Evolutionary conservation across 2,329 filamentous ascomycete genomes (phyloP), one percentile per base, ranked within the genome.

Genomic region (Paecilomyces formosus): DNA sequence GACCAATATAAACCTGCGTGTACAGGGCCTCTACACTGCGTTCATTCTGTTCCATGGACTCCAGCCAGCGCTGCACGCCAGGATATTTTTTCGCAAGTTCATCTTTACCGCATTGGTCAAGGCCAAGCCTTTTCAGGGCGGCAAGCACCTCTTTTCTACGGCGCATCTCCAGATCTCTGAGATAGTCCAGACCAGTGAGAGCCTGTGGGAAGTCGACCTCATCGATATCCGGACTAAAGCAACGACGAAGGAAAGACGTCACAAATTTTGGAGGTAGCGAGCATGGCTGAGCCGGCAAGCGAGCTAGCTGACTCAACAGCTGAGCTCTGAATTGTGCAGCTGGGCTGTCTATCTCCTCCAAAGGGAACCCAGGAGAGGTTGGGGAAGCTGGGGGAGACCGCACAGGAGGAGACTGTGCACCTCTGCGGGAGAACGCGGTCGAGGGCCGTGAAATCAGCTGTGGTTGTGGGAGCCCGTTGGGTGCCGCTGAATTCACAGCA

Each of bases 171-270:
- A 88, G 74, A 61, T 87, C 84, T 62, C 82, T 84, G 55, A 88
- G 77, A 67, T 88, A 88, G 71, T 88, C 85, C 56, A 88, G 75
- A 7, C 83, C 85, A 2, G 85, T 86, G 62, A 88, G 72, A 18
- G 85, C 83, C 67, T 88, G 85, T 21, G 83, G 81, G 62, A 88
- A 88, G 71, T 88, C 85, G 59, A 88, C 85, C 49, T 79, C 72
- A 33, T 79, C 76, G 9, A 88, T 69, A 52, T 83, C 77, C 1
- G 78, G 66, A 22, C 82, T 78, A 69, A 88, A 88, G 68, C 80
- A 82, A 54, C 81, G 79, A 62, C 80, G 79, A 54, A 87, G 77
- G 68, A 88, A 88, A 12, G 77, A 81, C 49, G 81, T 83, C 62
- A 87, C 82, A 71, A 88, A 88, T 60, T 76, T 78, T 0, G 85